Base-by-base conservation (phyloP, 352 stramenopile species). In the Phytophthora litchii region DNA sequence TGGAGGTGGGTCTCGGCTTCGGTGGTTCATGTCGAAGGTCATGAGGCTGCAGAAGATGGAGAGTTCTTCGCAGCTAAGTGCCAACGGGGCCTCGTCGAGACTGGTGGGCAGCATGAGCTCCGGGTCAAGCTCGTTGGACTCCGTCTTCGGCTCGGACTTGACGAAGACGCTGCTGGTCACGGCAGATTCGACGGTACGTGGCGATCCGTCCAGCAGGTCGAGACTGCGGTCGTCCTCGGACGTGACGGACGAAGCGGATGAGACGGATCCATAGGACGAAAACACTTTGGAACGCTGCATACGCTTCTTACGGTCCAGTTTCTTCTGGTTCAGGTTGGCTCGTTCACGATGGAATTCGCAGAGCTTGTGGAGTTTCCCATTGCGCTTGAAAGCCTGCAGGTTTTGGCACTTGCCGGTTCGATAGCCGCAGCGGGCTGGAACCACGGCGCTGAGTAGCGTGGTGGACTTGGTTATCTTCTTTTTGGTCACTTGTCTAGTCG, bases 291-390 rank as follows among this genome's bases (percentile, higher is more conserved):
- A 67, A 19, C 80, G 81, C 56, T 85, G 66, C 51, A 90, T 41
- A 7, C 83, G 81, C 74, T 93, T 93, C 78, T 93, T 93, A 57
- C 81, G 81, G 64, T 93, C 84, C 47, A 93, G 70, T 59, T 93
- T 93, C 70, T 91, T 91, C 59, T 93, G 84, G 69, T 91, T 93
- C 50, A 86, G 67, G 69, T 93, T 93, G 55, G 81, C 81, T 54
- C 89, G 88, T 59, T 90, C 81, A 64, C 84, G 81, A 54, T 93
- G 84, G 66, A 89, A 91, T 54, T 93, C 84, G 72, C 84, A 93
- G 32, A 93, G 65, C 54, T 93, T 93, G 80, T 93, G 84, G 45
- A 89, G 69, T 69, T 85, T 90, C 54, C 84, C 84, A 45, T 93
- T 91, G 72, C 81, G 81, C 67, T 93, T 93, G 34, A 90, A 65